Evolutionary conservation across 371 early-diverging fungal genomes (phyloP).

Genomic region (Gilbertella persicaria): DNA sequence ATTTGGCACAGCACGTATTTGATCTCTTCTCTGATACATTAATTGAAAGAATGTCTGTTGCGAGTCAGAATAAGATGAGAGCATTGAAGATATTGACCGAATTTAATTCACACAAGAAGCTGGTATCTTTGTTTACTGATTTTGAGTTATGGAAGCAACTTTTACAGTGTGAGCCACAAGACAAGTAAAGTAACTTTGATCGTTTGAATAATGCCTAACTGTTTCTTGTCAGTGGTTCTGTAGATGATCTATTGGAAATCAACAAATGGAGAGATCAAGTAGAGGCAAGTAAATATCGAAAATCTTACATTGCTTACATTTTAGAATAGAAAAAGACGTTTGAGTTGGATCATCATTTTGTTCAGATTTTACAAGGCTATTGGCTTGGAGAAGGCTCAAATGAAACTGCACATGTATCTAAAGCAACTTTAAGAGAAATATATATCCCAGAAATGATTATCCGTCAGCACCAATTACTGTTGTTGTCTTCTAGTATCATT

Average conservation of each 20-base stretch:
- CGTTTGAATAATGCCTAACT: neutral
- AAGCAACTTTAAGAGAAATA: conserved; percentile 2
- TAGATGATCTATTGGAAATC: neutral
- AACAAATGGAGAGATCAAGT: conserved; percentile 6
- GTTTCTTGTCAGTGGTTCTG: conserved; percentile 17
- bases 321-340: conserved; percentile 1
- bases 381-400: conserved; percentile 14
- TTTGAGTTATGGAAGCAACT: conserved; percentile 3
- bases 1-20: conserved; percentile 4
- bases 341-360: conserved; percentile 1
- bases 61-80: neutral
- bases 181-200: conserved; percentile 3
- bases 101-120: conserved; percentile 5
- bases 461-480: conserved; percentile 12
- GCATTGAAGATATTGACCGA: neutral
- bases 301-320: neutral
- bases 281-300: neutral
- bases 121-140: neutral
- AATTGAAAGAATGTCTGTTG: neutral
- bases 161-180: neutral
- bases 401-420: conserved; percentile 5
- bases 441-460: conserved; percentile 21
- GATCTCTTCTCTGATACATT: neutral
- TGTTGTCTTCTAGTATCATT: neutral
- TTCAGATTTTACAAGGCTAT: conserved; percentile 6